phyloP scores from a whole-genome alignment of 2,329 filamentous ascomycete genomes.

The Xylaria arbuscula region DNA sequence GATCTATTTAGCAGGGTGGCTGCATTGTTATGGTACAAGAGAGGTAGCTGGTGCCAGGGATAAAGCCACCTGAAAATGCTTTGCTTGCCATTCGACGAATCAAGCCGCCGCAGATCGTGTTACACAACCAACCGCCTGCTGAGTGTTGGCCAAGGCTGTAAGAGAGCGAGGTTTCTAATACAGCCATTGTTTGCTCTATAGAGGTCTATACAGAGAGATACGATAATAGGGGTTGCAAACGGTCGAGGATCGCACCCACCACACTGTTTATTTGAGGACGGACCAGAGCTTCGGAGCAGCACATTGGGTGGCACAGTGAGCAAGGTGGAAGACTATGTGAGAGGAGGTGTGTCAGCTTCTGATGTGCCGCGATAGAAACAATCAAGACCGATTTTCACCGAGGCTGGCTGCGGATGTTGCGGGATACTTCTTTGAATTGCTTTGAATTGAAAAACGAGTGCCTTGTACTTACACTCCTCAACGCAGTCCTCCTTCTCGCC shows the following conservation, averaged over 20 bases:
- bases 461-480: constrained; percentile 87
- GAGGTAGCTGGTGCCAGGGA: constrained; percentile 37
- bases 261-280: constrained; percentile 80
- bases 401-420: neutral
- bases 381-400: neutral
- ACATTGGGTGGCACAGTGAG: constrained; percentile 92
- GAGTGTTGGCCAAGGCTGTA: constrained; percentile 19
- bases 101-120: constrained; percentile 30
- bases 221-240: constrained; percentile 35
- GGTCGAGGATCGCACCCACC: constrained; percentile 33
- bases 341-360: constrained; percentile 11
- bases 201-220: constrained; percentile 41
- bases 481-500: constrained; percentile 98
- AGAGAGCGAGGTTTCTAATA: constrained; percentile 34
- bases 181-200: constrained; percentile 39
- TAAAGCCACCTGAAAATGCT: constrained; percentile 31
- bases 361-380: neutral
- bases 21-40: constrained; percentile 50
- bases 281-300: constrained; percentile 97
- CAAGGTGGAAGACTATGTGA: constrained; percentile 93
- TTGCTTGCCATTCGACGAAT: constrained; percentile 39
- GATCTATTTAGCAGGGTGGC: constrained; percentile 46
- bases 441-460: neutral
- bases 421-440: neutral
- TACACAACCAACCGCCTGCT: constrained; percentile 29